phyloP scores from a whole-genome alignment of 139 green algal species.

The Chlorella vulgaris region DNA sequence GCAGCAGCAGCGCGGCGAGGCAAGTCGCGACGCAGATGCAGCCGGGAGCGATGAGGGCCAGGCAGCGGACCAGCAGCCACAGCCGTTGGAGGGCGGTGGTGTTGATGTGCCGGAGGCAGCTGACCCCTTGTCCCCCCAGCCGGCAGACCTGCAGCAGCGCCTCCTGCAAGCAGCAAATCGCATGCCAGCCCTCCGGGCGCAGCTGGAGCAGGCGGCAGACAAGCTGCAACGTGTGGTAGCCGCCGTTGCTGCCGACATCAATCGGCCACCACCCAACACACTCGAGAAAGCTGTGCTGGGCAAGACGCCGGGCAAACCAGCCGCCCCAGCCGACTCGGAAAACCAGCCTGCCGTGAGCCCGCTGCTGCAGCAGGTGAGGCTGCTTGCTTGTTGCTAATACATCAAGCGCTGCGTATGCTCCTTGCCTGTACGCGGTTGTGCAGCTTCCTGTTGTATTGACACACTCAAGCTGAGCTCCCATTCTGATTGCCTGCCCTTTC shows the following conservation, averaged over 20 bases:
- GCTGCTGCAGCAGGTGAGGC: constrained; percentile 8
- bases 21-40: not conserved
- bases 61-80: not conserved
- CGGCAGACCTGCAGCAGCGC: constrained; percentile 33
- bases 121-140: constrained; percentile 25
- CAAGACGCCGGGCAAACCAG: constrained; percentile 27
- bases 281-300: constrained; percentile 37
- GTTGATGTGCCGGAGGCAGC: constrained; percentile 1
- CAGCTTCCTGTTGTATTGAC: not conserved
- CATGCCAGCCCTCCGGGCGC: constrained; percentile 38
- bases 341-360: constrained; percentile 14
- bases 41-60: not conserved
- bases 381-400: not conserved
- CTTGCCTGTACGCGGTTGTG: not conserved
- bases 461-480: not conserved
- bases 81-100: not conserved
- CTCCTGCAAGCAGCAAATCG: constrained; percentile 26
- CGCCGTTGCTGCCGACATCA: not conserved
- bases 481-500: not conserved
- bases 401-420: not conserved
- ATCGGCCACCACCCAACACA: constrained; percentile 39
- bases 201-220: constrained; percentile 29
- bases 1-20: not conserved
- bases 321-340: not conserved
- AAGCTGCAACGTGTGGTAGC: constrained; percentile 32